phyloP scores from a whole-genome alignment of 2,329 filamentous ascomycete species.

The Allantophomopsis cytisporea region DNA sequence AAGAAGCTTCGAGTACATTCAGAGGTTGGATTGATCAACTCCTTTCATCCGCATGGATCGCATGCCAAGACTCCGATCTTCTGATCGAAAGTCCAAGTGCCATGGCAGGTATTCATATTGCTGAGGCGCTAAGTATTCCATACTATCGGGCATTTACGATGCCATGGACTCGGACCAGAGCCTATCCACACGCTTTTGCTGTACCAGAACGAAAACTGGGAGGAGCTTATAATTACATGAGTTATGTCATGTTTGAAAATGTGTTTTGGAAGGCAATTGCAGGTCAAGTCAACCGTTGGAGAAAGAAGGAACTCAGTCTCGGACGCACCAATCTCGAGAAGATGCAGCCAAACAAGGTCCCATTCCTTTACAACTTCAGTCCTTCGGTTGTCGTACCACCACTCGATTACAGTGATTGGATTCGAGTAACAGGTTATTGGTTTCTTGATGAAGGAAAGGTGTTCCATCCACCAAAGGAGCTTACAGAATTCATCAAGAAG shows the following conservation, averaged over 20 bases:
- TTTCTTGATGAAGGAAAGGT: constrained; percentile 66
- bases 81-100: constrained; percentile 92
- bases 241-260: constrained; percentile 92
- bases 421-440: constrained; percentile 95
- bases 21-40: constrained; percentile 91
- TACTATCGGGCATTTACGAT: constrained; percentile 98
- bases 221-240: constrained; percentile 87
- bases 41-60: constrained; percentile 65
- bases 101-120: constrained; percentile 96
- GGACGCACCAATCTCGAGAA: constrained; percentile 76
- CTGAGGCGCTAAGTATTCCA: constrained; percentile 80
- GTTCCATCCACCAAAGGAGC: constrained; percentile 63
- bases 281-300: constrained; percentile 85
- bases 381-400: constrained; percentile 88
- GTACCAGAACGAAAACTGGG: constrained; percentile 90
- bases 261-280: constrained; percentile 94
- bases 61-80: constrained; percentile 77
- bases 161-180: constrained; percentile 93
- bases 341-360: constrained; percentile 94
- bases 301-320: constrained; percentile 65
- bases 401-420: constrained; percentile 94
- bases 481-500: constrained; percentile 70
- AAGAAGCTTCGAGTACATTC: constrained; percentile 76
- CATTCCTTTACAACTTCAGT: constrained; percentile 95
- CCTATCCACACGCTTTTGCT: constrained; percentile 93